phyloP scores from a whole-genome alignment of 1,284 basidiomycete genomes.

The Ustilago esculenta region DNA sequence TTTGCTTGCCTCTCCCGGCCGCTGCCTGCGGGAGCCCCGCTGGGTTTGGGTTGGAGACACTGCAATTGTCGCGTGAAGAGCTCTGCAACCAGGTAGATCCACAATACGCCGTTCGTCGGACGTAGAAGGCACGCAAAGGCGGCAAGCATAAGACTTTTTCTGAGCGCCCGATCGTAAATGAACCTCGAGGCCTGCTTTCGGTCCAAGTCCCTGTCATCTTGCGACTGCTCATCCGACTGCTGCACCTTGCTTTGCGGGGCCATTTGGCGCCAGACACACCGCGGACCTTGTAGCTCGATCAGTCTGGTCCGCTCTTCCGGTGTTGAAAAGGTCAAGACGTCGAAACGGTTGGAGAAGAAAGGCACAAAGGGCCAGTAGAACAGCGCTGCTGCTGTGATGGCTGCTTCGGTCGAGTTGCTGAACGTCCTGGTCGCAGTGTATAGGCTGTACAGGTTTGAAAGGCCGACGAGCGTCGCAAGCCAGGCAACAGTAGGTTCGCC shows the following conservation, averaged over 20 bases:
- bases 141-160: conserved; percentile 67
- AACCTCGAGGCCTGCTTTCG: conserved; percentile 5
- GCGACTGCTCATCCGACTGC: not conserved
- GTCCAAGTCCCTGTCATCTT: conserved; percentile 17
- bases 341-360: conserved; percentile 14
- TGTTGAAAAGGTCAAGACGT: conserved; percentile 7
- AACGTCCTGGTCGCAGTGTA: conserved; percentile 86
- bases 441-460: conserved; percentile 86
- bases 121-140: conserved; percentile 82
- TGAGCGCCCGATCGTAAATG: conserved; percentile 18
- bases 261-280: conserved; percentile 12
- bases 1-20: not conserved
- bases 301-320: conserved; percentile 4
- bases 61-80: conserved; percentile 16
- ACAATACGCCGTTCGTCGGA: conserved; percentile 86
- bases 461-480: conserved; percentile 73
- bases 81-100: conserved; percentile 72
- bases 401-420: conserved; percentile 92
- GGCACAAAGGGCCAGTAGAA: conserved; percentile 74
- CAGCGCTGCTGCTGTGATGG: conserved; percentile 82
- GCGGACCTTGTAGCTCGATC: conserved; percentile 1
- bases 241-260: not conserved
- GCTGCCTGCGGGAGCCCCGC: not conserved
- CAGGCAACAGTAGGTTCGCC: conserved; percentile 74
- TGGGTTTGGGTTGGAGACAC: not conserved